Base-by-base conservation (phyloP, 2,329 filamentous ascomycete genomes). In the Stachybotrys echinatus region DNA sequence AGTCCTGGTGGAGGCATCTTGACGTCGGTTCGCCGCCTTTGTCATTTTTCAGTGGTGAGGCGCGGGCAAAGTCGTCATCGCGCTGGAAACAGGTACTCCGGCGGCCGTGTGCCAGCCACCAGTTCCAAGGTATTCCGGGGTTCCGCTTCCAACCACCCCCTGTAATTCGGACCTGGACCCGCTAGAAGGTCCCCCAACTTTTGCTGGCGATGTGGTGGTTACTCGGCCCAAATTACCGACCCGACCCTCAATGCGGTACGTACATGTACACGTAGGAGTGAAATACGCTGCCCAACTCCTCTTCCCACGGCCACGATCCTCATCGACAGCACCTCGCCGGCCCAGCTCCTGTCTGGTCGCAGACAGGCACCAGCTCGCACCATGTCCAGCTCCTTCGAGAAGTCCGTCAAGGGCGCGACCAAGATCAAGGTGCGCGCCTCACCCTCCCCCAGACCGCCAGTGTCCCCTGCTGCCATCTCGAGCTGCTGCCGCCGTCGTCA, bases 321-420 rank as follows among this genome's bases (percentile, higher is more conserved):
- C 27, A 34, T 8, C 27, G 27, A 34, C 14, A 34, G 27, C 27
- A 34, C 27, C 10, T 14, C 10, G 27, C 27, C 27, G 27, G 27
- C 14, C 27, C 27, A 34, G 27, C 31, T 47, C 45, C 42, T 17
- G 18, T 48, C 49, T 49, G 27, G 43, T 31, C 22, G 43, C 40
- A 42, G 45, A 40, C 44, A 46, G n/a, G 44, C 44, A 10, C 27
- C 27, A 3, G 27, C 54, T 52, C 46, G 52, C 52, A 65, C 47
- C 58, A 92, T 92, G 88, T 83, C 87, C 59, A 88, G 85, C 75
- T 92, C 89, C 52, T 97, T 97, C 68, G 94, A 99, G 79, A 99
- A 97, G 80, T 95, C 92, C 60, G 94, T 99, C 66, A 97, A 97
- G 79, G 94, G 92, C 74, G 92, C 89, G 62, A 97, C 92, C 63